These are phyloP conservation scores for Suillus cothurnatus DNA, from an alignment of 768 basidiomycete genomes.

Conservation along the genomic window DNA sequence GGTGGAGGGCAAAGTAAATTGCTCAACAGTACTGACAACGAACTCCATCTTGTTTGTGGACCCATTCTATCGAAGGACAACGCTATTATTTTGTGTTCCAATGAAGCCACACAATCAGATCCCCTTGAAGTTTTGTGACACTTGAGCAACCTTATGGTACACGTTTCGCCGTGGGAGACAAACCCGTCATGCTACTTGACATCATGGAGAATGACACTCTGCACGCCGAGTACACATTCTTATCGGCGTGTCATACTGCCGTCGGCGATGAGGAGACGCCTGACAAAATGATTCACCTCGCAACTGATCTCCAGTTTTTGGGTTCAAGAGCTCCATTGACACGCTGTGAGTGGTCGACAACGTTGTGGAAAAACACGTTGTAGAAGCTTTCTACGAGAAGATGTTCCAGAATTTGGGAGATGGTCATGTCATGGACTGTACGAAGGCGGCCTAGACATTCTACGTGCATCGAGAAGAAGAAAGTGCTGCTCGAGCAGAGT, in stretches of 20 bases:
- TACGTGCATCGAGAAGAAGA: constrained; percentile 9
- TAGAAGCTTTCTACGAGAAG: constrained; percentile 23
- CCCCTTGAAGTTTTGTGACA: constrained; percentile 10
- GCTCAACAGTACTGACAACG: background rate
- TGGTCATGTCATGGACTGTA: constrained; percentile 11
- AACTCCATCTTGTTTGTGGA: background rate
- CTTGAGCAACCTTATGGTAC: background rate
- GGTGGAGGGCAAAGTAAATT: background rate
- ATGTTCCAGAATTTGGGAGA: constrained; percentile 6
- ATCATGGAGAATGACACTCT: constrained; percentile 15
- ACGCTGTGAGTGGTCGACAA: constrained; percentile 36
- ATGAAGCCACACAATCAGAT: background rate
- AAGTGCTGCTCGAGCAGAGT: constrained; percentile 23
- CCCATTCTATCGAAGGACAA: background rate
- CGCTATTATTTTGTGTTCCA: background rate
- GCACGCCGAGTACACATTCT: constrained; percentile 36
- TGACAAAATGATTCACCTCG: constrained; percentile 37
- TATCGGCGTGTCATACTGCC: constrained; percentile 32
- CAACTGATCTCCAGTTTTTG: constrained; percentile 34
- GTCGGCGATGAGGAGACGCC: constrained; percentile 17
- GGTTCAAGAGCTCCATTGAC: constrained; percentile 33
- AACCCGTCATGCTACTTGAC: constrained; percentile 21
- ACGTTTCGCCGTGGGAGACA: constrained; percentile 18
- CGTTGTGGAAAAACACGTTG: constrained; percentile 20
- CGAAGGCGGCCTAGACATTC: constrained; percentile 22